Evolutionary conservation across 169 alveolate genomes (phyloP).

Genomic region (Amoebophrya sp.): DNA sequence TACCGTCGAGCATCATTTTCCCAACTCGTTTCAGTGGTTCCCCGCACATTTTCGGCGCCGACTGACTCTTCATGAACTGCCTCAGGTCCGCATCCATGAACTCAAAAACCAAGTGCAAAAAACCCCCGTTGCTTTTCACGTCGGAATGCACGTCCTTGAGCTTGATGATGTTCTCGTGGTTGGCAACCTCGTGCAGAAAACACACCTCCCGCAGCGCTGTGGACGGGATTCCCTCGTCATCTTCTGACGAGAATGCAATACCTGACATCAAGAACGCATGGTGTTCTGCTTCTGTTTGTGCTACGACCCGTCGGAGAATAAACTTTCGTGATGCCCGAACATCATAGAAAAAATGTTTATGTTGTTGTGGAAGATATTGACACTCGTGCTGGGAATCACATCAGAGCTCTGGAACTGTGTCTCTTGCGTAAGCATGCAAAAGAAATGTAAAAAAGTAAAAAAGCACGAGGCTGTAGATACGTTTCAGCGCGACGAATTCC

Average conservation of each 20-base stretch:
- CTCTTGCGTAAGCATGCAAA: too few species aligned
- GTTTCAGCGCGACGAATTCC: slow-evolving; percentile 22
- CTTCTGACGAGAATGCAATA: not conserved
- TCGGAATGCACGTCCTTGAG: not conserved
- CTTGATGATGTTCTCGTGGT: not conserved
- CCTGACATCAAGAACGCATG: too few species aligned
- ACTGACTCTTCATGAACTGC: not conserved
- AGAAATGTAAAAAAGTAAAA: too few species aligned
- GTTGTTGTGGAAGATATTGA: too few species aligned
- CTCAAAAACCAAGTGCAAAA: not conserved
- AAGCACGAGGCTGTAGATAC: too few species aligned
- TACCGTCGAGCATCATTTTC: slow-evolving; percentile 18
- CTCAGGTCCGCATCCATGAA: not conserved
- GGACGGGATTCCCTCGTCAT: not conserved
- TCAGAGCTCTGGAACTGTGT: too few species aligned
- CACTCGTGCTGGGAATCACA: too few species aligned
- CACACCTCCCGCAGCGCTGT: slow-evolving; percentile 4
- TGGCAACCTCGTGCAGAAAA: not conserved
- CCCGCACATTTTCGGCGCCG: not conserved
- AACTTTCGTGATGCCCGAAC: too few species aligned
- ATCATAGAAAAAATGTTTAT: too few species aligned
- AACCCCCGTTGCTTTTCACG: not conserved
- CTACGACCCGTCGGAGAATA: not conserved
- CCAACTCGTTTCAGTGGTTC: not conserved
- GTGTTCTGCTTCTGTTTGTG: not conserved